Evolutionary conservation across 805 yeast species (phyloP).

Genomic region (Sugiyamaella lignohabitans): DNA sequence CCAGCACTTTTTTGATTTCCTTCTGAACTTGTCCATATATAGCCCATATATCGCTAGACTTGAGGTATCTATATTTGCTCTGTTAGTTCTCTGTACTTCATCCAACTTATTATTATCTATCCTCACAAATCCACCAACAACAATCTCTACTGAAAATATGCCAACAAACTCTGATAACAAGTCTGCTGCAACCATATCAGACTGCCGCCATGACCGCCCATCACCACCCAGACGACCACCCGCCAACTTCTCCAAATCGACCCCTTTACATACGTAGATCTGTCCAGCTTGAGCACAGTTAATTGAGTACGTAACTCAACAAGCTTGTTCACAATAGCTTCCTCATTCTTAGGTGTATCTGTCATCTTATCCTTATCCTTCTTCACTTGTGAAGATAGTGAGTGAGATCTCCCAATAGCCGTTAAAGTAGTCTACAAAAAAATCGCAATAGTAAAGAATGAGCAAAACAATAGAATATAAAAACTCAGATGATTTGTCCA

Average conservation of each 20-base stretch:
- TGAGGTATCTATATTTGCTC: constrained; percentile 25
- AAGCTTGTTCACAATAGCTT: constrained; percentile 26
- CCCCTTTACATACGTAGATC: constrained; percentile 27
- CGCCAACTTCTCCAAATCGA: neutral
- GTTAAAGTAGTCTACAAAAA: too few species aligned
- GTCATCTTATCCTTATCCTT: too few species aligned
- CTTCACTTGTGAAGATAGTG: too few species aligned
- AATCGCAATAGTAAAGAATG: too few species aligned
- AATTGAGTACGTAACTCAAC: constrained; percentile 25
- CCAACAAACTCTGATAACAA: too few species aligned
- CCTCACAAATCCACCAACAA: too few species aligned
- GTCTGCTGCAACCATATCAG: too few species aligned
- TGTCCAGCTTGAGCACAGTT: constrained; percentile 29
- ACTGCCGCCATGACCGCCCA: neutral
- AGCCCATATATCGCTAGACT: constrained; percentile 28
- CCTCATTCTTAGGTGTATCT: constrained; percentile 23
- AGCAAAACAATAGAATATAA: too few species aligned
- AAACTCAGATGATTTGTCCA: too few species aligned
- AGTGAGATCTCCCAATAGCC: too few species aligned
- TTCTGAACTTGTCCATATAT: constrained; percentile 26
- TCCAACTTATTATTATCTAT: too few species aligned
- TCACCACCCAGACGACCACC: neutral
- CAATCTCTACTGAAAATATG: too few species aligned
- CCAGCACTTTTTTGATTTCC: constrained; percentile 28
- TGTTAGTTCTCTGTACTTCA: constrained; percentile 1